Evolutionary conservation across 2,329 filamentous ascomycete genomes (phyloP).

Genomic region (Raffaelea ambrosiae): DNA sequence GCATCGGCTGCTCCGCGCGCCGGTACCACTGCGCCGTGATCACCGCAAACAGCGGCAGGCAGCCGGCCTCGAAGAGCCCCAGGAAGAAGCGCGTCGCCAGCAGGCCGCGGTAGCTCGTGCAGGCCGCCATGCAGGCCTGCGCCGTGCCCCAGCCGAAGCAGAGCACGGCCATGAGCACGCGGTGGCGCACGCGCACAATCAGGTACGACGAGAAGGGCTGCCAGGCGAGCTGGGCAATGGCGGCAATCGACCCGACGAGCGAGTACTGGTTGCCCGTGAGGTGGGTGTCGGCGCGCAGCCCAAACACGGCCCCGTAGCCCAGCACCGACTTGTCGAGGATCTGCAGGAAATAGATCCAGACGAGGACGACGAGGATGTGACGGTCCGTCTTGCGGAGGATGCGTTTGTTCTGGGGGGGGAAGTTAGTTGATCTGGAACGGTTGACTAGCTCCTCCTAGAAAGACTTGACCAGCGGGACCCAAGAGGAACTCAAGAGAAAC

Average conservation of each 20-base stretch:
- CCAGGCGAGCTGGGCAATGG: conserved; percentile 53
- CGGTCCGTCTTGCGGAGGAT: conserved; percentile 55
- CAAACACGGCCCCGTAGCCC: conserved; percentile 49
- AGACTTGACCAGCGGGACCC: no score
- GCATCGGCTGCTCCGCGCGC: conserved; percentile 48
- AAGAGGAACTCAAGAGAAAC: no score
- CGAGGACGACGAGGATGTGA: conserved; percentile 43
- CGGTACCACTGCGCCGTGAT: conserved; percentile 41
- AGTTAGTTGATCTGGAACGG: not conserved
- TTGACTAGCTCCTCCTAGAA: no score
- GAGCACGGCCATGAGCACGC: conserved; percentile 45
- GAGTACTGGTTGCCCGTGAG: conserved; percentile 48
- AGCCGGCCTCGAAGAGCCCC: conserved; percentile 26
- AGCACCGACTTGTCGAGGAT: conserved; percentile 52
- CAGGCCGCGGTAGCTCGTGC: conserved; percentile 17
- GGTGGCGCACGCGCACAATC: conserved; percentile 52
- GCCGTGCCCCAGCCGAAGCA: conserved; percentile 36
- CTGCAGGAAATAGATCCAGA: conserved; percentile 51
- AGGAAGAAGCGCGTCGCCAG: conserved; percentile 22
- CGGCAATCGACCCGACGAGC: conserved; percentile 45
- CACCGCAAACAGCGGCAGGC: conserved; percentile 36
- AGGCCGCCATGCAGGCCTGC: conserved; percentile 26
- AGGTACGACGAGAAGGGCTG: conserved; percentile 51
- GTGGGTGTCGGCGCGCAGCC: conserved; percentile 37
- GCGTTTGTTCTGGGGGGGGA: conserved; percentile 37